phyloP scores from a whole-genome alignment of 1,284 basidiomycete species.

The Papiliotrema fonsecae region DNA sequence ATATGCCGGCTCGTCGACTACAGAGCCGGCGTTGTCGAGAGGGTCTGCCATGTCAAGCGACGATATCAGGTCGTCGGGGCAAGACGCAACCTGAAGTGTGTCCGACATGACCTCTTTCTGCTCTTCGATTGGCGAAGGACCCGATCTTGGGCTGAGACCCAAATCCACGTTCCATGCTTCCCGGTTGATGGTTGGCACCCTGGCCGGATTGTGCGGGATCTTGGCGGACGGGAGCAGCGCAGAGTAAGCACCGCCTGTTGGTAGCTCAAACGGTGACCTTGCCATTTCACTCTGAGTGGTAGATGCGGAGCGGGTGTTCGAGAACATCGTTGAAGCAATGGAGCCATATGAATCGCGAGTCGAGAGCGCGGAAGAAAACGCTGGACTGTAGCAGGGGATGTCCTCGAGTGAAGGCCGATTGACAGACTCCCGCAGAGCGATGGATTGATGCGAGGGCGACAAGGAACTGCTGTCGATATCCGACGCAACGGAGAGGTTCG shows the following conservation, averaged over 20 bases:
- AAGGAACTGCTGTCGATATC: not conserved
- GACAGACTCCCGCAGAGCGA: not conserved
- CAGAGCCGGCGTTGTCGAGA: not conserved
- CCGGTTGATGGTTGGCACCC: constrained; percentile 8
- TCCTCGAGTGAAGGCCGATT: not conserved
- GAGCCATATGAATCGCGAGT: not conserved
- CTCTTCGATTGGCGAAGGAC: constrained; percentile 1
- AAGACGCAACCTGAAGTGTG: not conserved
- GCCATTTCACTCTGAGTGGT: not conserved
- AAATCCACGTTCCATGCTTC: constrained; percentile 12
- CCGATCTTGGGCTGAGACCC: constrained; percentile 10
- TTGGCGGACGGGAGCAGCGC: constrained; percentile 8
- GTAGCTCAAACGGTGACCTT: not conserved
- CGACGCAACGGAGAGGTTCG: not conserved
- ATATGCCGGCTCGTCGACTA: too few relatives aligned
- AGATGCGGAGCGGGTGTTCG: not conserved
- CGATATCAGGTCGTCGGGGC: not conserved
- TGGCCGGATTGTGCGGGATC: not conserved
- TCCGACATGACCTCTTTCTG: not conserved
- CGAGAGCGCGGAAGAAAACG: not conserved
- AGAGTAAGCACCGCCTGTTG: constrained; percentile 4
- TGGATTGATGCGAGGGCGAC: not conserved
- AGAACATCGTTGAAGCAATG: constrained; percentile 3
- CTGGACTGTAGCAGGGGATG: not conserved
- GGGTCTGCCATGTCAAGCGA: not conserved